These are phyloP conservation scores for Serpula lacrymans DNA, from an alignment of 768 basidiomycete species.

Conservation along the genomic window DNA sequence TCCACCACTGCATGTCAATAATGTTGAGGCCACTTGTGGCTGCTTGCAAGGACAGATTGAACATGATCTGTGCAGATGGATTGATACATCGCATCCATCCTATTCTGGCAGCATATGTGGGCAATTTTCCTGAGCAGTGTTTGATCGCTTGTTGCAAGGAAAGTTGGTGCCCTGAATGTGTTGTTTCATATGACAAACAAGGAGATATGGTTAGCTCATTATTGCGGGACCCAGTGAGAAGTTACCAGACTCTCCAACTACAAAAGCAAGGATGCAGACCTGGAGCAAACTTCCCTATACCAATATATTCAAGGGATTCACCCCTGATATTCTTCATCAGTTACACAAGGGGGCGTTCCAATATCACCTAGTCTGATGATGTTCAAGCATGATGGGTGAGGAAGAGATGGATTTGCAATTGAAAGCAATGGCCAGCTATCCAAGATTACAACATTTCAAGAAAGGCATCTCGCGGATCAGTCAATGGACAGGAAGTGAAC, in stretches of 20 bases:
- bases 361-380: slow-evolving; percentile 39
- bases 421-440: slow-evolving; percentile 6
- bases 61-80: slow-evolving; percentile 9
- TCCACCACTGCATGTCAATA: slow-evolving; percentile 27
- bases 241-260: background rate
- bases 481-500: slow-evolving; percentile 32
- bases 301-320: slow-evolving; percentile 30
- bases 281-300: slow-evolving; percentile 8
- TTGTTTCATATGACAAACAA: background rate
- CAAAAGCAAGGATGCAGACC: slow-evolving; percentile 4
- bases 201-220: slow-evolving; percentile 1
- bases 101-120: slow-evolving; percentile 11
- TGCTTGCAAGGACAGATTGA: slow-evolving; percentile 9
- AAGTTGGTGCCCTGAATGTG: slow-evolving; percentile 8
- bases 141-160: slow-evolving; percentile 10
- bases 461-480: slow-evolving; percentile 26
- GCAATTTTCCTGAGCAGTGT: slow-evolving; percentile 15
- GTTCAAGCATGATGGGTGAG: slow-evolving; percentile 7
- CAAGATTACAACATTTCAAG: slow-evolving; percentile 19
- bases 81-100: slow-evolving; percentile 6
- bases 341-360: slow-evolving; percentile 45
- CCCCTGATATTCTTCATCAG: slow-evolving; percentile 43
- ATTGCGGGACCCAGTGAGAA: background rate
- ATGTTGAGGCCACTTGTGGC: slow-evolving; percentile 9
- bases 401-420: slow-evolving; percentile 14